These are phyloP conservation scores for Aspergillus fischeri DNA, from an alignment of 2,329 filamentous ascomycete genomes.

Conservation along the genomic window DNA sequence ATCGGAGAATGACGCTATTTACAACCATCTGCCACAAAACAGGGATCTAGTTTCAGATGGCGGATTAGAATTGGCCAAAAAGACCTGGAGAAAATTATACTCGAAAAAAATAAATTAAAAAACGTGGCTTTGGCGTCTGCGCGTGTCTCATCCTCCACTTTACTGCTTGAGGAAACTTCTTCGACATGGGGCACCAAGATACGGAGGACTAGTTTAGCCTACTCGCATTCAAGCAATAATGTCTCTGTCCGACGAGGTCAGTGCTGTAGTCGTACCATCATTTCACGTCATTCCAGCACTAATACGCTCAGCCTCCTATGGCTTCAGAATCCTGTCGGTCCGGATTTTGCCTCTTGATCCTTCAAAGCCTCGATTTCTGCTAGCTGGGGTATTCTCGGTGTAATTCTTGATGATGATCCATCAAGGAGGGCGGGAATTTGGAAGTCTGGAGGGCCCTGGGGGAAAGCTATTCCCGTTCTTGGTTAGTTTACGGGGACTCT, in stretches of 20 bases:
- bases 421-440: no score
- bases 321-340: not conserved
- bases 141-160: constrained; percentile 8
- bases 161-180: constrained; percentile 14
- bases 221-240: not conserved
- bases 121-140: constrained; percentile 15
- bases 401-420: not conserved
- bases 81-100: not conserved
- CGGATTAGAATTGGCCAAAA: not conserved
- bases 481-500: not conserved
- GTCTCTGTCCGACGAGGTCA: not conserved
- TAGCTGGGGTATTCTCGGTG: not conserved
- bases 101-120: not conserved
- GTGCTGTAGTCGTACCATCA: not conserved
- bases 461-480: not conserved
- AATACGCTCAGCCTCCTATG: not conserved
- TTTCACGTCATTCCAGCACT: not conserved
- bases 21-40: not conserved
- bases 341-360: not conserved
- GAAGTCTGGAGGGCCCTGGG: no score
- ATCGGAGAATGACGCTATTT: not conserved
- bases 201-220: not conserved
- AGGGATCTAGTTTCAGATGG: not conserved
- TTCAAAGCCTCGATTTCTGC: not conserved
- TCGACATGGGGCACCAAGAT: constrained; percentile 3